Conservation (phyloP, 2,329 filamentous ascomycete species). For the Calonectria honghensis region DNA sequence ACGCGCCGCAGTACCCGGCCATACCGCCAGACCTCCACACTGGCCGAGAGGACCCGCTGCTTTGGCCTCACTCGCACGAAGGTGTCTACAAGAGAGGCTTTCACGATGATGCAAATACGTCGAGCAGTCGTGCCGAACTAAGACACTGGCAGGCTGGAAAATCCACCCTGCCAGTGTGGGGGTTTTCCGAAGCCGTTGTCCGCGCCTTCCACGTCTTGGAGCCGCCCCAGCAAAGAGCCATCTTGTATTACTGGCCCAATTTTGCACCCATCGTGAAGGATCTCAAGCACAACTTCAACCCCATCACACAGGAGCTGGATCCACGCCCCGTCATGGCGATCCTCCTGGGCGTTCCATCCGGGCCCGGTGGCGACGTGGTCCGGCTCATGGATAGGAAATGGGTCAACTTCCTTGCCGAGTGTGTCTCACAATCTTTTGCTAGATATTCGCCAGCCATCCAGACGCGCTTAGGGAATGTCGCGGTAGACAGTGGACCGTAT, state of each 20-base stretch:
- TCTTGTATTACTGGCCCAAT: constrained; percentile 23
- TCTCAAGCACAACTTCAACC: neutral
- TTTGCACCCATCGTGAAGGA: neutral
- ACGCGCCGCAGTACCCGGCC: neutral
- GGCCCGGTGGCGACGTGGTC: constrained; percentile 7
- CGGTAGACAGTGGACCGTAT: neutral
- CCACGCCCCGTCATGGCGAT: constrained; percentile 26
- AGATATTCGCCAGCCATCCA: neutral
- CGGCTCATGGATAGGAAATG: constrained; percentile 17
- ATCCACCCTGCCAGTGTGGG: neutral
- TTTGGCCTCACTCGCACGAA: neutral
- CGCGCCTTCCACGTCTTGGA: constrained; percentile 10
- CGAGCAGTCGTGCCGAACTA: neutral
- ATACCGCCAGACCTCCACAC: neutral
- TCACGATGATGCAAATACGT: neutral
- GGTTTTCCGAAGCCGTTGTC: neutral
- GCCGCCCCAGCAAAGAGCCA: neutral
- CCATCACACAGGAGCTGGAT: constrained; percentile 14
- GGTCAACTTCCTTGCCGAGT: constrained; percentile 26
- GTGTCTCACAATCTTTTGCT: neutral
- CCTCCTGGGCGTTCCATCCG: constrained; percentile 22
- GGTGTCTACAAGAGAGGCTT: neutral
- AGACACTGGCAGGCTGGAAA: neutral
- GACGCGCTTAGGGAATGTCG: neutral
- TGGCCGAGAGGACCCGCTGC: neutral